Evolutionary conservation across 257 asterid species (phyloP), one percentile per base, ranked within the genome.

Genomic region (Nicotiana otophora): DNA sequence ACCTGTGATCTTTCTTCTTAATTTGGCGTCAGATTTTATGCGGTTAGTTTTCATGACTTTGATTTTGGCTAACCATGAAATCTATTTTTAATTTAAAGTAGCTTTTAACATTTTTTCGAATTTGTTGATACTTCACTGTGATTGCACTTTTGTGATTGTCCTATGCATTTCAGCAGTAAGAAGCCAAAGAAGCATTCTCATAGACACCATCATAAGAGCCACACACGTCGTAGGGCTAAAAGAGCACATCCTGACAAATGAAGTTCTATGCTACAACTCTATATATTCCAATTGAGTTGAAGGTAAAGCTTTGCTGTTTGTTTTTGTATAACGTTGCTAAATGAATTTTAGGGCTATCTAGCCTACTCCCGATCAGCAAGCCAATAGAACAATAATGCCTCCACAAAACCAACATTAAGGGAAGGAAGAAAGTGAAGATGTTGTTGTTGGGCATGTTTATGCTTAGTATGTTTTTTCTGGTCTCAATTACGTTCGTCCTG

Each of bases 171-270:
- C 63, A 70, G 80, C 89, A 86, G 91, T 30, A 82, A 80, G 78
- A 87, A 82, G 74, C 92, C 86, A 62, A 88, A 83, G 86, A 89
- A 81, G 81, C 90, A 54, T 11, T 46, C 77, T 14, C 88, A 61
- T 2, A 83, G 57, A 72, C 84, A 85, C 80, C 86, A 62, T 55
- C 86, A 67, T 57, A 81, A 85, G 79, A 65, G 78, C 82, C 91
- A 86, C 72, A 76, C 86, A 17, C 88, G 86, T 67, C 88, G 85
- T 63, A 83, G 85, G 82, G 76, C 78, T 30, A 89, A 82, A 82
- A 83, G 88, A 68, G 81, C 10, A 5, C 86, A 89, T 80, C 31
- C 82, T 66, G 85, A 82, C 57, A 83, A 82, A 54, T 80, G 86
- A 89, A 69, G 46, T 46, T 74, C 61, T 55, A 3, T n/a, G 54